Evolutionary conservation across 1,139 yeast species (phyloP).

Genomic region (Yamadazyma oceani): DNA sequence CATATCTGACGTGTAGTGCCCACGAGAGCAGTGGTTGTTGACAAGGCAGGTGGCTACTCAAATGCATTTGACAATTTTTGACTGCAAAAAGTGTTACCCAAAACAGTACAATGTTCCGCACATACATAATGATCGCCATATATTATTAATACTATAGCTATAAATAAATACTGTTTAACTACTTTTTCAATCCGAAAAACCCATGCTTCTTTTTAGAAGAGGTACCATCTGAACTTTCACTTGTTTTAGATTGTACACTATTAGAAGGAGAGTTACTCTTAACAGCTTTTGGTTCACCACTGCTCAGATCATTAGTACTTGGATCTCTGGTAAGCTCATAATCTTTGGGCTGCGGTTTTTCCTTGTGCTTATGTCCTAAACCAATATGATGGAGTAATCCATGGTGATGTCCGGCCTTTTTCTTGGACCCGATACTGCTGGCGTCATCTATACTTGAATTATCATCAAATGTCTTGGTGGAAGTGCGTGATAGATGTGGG

Average conservation of each 20-base stretch:
- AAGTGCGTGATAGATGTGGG: constrained; percentile 13
- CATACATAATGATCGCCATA: no score
- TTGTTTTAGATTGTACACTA: constrained; percentile 21
- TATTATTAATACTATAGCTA: no score
- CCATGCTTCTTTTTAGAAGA: constrained; percentile 13
- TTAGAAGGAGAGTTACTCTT: constrained; percentile 18
- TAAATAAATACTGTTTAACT: constrained; percentile 1
- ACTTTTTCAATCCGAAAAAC: constrained; percentile 14
- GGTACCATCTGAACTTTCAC: constrained; percentile 10
- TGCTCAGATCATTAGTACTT: constrained; percentile 9
- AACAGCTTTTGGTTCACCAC: constrained; percentile 12
- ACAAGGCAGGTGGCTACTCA: no score
- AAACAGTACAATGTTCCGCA: not conserved
- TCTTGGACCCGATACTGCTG: constrained; percentile 9
- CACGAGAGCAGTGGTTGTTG: no score
- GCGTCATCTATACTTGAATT: constrained; percentile 10
- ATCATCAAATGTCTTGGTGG: constrained; percentile 17
- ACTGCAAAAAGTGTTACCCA: not conserved
- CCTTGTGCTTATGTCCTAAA: constrained; percentile 14
- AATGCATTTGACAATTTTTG: no score
- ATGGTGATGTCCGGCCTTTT: constrained; percentile 16
- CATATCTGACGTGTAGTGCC: no score
- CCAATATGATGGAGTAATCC: constrained; percentile 26
- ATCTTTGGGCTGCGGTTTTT: not conserved
- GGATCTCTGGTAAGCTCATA: not conserved